Evolutionary conservation across 129 eudicot genomes (phyloP).

Genomic region (Chrysanthemum makinoi): DNA sequence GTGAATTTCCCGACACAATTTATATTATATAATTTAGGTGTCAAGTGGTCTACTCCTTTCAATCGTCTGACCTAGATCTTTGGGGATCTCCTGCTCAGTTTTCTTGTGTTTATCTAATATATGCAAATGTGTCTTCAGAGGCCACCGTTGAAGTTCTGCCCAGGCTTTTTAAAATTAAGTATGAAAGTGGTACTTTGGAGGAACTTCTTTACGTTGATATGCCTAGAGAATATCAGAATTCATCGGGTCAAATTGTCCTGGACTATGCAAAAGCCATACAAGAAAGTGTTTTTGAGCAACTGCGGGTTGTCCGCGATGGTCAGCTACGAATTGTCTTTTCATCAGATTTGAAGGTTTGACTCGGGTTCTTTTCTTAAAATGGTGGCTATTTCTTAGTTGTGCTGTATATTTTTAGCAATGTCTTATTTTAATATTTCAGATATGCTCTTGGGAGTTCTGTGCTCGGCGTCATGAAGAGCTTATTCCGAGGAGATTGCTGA

Average conservation of each 20-base stretch:
- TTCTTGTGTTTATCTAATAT: conserved; percentile 22
- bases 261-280: conserved; percentile 99
- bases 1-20: not conserved
- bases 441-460: conserved; percentile 99
- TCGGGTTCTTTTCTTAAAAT: not conserved
- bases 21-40: not conserved
- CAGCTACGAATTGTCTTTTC: conserved; percentile 90
- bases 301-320: conserved; percentile 98
- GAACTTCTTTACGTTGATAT: conserved; percentile 96
- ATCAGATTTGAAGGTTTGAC: conserved; percentile 80
- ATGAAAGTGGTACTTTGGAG: conserved; percentile 95
- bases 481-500: conserved; percentile 84
- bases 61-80: not conserved
- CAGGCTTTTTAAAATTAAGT: conserved; percentile 91
- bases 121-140: conserved; percentile 47
- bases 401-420: conserved; percentile 4
- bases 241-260: conserved; percentile 93
- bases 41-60: not conserved
- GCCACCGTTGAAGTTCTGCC: conserved; percentile 98
- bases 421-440: conserved; percentile 37
- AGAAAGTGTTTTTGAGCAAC: conserved; percentile 98
- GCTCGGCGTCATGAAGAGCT: conserved; percentile 98
- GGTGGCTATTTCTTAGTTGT: not conserved
- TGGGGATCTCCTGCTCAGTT: not conserved
- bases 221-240: conserved; percentile 91